These are phyloP conservation scores for Blastobotrys parvus DNA, from an alignment of 805 yeast genomes.

Conservation along the genomic window DNA sequence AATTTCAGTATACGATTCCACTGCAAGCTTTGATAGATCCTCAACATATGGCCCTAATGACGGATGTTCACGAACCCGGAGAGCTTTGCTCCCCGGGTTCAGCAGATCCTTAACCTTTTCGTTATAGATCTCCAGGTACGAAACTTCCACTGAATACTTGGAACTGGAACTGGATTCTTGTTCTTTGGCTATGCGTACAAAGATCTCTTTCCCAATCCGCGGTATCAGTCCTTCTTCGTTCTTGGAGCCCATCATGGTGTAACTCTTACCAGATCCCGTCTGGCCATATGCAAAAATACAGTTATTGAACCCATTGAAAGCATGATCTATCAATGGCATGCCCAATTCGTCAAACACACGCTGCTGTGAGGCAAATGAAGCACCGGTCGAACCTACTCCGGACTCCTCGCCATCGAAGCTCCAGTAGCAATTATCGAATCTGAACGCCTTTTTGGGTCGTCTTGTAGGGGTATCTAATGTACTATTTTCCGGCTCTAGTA, in stretches of 20 bases:
- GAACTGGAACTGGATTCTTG: slow-evolving; percentile 36
- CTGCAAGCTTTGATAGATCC: slow-evolving; percentile 38
- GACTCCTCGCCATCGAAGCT: slow-evolving; percentile 32
- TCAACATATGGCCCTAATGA: slow-evolving; percentile 58
- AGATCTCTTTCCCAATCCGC: slow-evolving; percentile 43
- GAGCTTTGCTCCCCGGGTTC: slow-evolving; percentile 12
- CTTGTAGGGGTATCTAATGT: not conserved
- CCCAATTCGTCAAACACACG: slow-evolving; percentile 49
- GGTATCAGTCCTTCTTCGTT: slow-evolving; percentile 61
- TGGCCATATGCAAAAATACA: slow-evolving; percentile 72
- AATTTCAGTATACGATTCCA: slow-evolving; percentile 39
- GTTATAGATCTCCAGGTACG: slow-evolving; percentile 60
- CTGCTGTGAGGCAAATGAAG: slow-evolving; percentile 37
- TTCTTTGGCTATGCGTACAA: slow-evolving; percentile 33
- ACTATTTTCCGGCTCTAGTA: slow-evolving; percentile 6
- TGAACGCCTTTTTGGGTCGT: slow-evolving; percentile 28
- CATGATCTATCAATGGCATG: slow-evolving; percentile 46
- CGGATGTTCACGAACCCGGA: slow-evolving; percentile 52
- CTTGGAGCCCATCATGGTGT: slow-evolving; percentile 61
- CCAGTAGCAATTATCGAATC: slow-evolving; percentile 34
- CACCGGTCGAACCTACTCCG: slow-evolving; percentile 11
- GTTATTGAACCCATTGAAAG: slow-evolving; percentile 60
- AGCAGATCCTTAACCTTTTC: slow-evolving; percentile 57
- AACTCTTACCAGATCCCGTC: slow-evolving; percentile 75
- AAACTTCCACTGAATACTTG: slow-evolving; percentile 33